Evolutionary conservation across 257 asterid genomes (phyloP).

Genomic region (Solanum medicagineum): DNA sequence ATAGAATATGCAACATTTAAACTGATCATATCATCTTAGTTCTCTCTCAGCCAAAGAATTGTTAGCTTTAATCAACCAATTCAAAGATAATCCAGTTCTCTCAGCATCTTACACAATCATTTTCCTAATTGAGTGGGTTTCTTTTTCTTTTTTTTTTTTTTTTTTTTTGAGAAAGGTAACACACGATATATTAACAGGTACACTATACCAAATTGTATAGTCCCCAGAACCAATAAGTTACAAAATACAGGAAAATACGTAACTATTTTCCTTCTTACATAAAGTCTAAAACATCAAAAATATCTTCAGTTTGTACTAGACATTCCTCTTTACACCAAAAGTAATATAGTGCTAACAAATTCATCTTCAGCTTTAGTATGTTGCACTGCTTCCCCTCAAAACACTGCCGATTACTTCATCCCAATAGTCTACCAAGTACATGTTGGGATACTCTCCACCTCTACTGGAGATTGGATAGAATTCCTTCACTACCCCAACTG

Average conservation of each 20-base stretch:
- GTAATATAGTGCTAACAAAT: background rate
- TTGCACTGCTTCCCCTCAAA: background rate
- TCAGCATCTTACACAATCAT: background rate
- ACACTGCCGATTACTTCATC: background rate
- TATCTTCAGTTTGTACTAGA: background rate
- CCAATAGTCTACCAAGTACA: background rate
- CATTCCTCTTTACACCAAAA: background rate
- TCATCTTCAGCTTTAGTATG: background rate
- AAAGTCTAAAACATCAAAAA: background rate
- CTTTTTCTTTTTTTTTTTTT: background rate
- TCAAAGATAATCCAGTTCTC: background rate
- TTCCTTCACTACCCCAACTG: background rate
- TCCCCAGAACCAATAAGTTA: background rate
- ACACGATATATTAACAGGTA: background rate
- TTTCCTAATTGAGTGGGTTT: background rate
- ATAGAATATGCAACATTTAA: background rate
- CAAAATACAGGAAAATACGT: background rate
- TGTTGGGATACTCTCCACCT: background rate
- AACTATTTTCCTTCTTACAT: background rate
- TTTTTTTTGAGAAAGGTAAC: background rate
- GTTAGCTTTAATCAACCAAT: background rate
- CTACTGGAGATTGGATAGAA: background rate
- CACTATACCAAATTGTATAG: background rate
- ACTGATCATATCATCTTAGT: background rate
- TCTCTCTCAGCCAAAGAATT: background rate